Evolutionary conservation across 257 asterid genomes (phyloP).

Genomic region (Fraxinus quadrangulata): DNA sequence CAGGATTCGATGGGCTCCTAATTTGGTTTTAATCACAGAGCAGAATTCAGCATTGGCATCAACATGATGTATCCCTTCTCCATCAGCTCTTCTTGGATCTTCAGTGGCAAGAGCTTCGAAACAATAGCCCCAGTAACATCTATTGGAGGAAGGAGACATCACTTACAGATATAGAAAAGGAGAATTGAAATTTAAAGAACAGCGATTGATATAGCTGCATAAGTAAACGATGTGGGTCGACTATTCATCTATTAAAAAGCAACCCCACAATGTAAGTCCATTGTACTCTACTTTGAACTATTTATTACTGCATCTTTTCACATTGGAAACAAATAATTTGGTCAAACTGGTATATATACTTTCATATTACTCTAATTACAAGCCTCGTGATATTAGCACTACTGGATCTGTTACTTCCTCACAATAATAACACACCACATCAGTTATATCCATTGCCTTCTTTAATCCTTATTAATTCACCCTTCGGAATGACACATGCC

Average conservation of each 20-base stretch:
- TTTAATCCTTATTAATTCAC: not conserved
- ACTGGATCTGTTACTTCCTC: not conserved
- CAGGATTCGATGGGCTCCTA: constrained; percentile 93
- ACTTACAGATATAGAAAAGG: not conserved
- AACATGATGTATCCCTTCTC: constrained; percentile 82
- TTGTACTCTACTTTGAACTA: not conserved
- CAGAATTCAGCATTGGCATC: constrained; percentile 95
- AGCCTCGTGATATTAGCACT: not conserved
- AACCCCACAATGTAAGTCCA: not conserved
- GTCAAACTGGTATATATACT: not conserved
- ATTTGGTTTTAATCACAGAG: constrained; percentile 83
- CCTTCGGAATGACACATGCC: not conserved
- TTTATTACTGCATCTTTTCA: not conserved
- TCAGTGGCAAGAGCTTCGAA: constrained; percentile 97
- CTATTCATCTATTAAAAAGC: not conserved
- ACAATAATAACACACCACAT: not conserved
- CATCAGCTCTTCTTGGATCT: constrained; percentile 86
- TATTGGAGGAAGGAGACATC: constrained; percentile 25
- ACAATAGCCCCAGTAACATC: constrained; percentile 95
- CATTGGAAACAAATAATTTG: not conserved
- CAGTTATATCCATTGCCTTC: not conserved
- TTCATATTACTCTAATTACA: not conserved
- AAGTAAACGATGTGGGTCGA: not conserved
- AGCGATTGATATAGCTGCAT: constrained; percentile 8
- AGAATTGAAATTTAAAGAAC: not conserved